phyloP scores from a whole-genome alignment of 257 asterid species.

The Handroanthus guayacan region DNA sequence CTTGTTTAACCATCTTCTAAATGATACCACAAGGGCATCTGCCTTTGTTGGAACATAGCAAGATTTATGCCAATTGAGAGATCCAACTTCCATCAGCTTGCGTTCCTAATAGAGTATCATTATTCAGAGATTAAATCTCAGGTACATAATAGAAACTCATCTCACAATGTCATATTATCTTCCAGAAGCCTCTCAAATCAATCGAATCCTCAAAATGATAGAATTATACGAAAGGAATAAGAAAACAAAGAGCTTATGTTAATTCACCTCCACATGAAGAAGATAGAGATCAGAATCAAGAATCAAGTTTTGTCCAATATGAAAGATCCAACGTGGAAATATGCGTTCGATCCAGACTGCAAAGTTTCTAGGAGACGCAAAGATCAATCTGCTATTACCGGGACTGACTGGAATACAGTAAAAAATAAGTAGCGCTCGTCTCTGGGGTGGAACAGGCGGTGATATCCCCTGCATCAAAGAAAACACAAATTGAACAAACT shows the following conservation, averaged over 20 bases:
- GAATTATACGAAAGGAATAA: neutral
- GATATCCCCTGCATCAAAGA: slow-evolving; percentile 51
- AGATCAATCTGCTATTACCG: slow-evolving; percentile 83
- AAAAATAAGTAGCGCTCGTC: slow-evolving; percentile 57
- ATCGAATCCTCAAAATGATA: slow-evolving; percentile 1
- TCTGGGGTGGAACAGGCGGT: slow-evolving; percentile 39
- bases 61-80: slow-evolving; percentile 73
- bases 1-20: slow-evolving; percentile 80
- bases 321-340: slow-evolving; percentile 80
- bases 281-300: slow-evolving; percentile 87
- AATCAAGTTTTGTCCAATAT: slow-evolving; percentile 75
- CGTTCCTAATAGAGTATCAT: slow-evolving; percentile 57
- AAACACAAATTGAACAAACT: slow-evolving; percentile 13
- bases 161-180: neutral
- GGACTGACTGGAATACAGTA: slow-evolving; percentile 87
- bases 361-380: slow-evolving; percentile 73
- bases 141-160: neutral
- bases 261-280: slow-evolving; percentile 78
- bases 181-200: neutral
- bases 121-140: neutral
- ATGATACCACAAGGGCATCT: slow-evolving; percentile 64
- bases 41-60: slow-evolving; percentile 82
- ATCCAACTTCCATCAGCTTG: slow-evolving; percentile 59
- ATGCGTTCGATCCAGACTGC: slow-evolving; percentile 67
- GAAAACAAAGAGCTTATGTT: slow-evolving; percentile 6